Base-by-base conservation (phyloP, 2,329 filamentous ascomycete species). In the Cyanodermella asteris region DNA sequence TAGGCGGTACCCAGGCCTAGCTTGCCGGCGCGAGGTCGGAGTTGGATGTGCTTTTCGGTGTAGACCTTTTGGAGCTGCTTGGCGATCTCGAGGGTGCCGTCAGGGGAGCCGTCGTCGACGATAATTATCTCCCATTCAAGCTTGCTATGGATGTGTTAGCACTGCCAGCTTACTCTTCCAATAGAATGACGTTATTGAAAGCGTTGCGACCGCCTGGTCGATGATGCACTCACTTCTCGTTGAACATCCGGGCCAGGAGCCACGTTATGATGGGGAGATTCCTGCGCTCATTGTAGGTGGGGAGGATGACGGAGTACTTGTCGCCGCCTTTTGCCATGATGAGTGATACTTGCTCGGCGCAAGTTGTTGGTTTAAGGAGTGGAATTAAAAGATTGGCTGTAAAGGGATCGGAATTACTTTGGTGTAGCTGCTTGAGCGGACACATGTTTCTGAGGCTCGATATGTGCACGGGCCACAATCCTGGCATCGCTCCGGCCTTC, bases 291-390 rank as follows among this genome's bases (percentile, higher is more conserved):
- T 97, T 94, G 68, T 91, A 97, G 33, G 87, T 97, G 29, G 87
- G 87, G 36, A 97, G 69, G 46, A 97, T 84, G 46, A 97, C 73
- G 38, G 84, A 91, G 64, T 93, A 97, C 56, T 84, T 91, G 62
- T 87, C 61, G 37, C n/a, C n/a, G n/a, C n/a, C n/a, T n/a, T n/a
- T n/a, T n/a, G n/a, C n/a, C n/a, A n/a, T n/a, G n/a, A n/a, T n/a
- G n/a, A n/a, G n/a, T n/a, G n/a, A n/a, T n/a, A n/a, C n/a, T n/a
- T n/a, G n/a, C n/a, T n/a, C n/a, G n/a, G n/a, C n/a, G n/a, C n/a
- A n/a, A n/a, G n/a, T n/a, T n/a, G n/a, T n/a, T n/a, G n/a, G n/a
- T n/a, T n/a, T n/a, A n/a, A n/a, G n/a, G n/a, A n/a, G n/a, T n/a
- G n/a, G n/a, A n/a, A n/a, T n/a, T n/a, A n/a, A n/a, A n/a, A n/a